Evolutionary conservation across 345 rosid species (phyloP), one percentile per base, ranked within the genome.

Genomic region (Eucalyptus grandis): DNA sequence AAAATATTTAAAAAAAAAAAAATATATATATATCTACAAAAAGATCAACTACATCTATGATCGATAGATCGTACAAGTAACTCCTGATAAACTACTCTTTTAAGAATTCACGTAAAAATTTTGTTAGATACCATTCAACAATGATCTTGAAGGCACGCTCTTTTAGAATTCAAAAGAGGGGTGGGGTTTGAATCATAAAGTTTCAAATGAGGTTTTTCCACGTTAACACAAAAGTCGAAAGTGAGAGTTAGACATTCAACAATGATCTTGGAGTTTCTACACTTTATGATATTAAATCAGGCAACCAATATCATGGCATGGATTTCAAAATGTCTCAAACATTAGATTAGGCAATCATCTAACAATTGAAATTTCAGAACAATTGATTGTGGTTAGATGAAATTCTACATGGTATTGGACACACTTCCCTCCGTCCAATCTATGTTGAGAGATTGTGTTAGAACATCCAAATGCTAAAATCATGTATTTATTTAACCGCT

Each of bases 401-500:
- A 67, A 8, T 31, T 67, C 31, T n/a, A 67, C 80, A 15, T 15
- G 80, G 11, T 67, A 1, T 0, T 62, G 72, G 17, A 62, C 34
- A 7, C 4, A 15, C 19, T 6, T 62, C 19, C 17, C 17, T 1
- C 2, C 1, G 40, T 31, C 22, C 12, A 67, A 1, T 67, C 17
- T 15, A 10, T 0, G 2, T 67, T 31, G 6, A 67, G 43, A 31
- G 2, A 31, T n/a, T 1, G 10, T 4, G 40, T 1, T n/a, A 15
- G 3, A 67, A 67, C 77, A 67, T 67, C 6, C 2, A 67, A 67
- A 67, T 65, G 0, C 10, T 65, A 65, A 14, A 14, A 65, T 0
- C 21, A n/a, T 0, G 0, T 9, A n/a, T 65, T 65, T 16, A n/a
- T 2, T 17, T 14, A 65, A 67, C 6, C 0, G 3, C 6, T 67